Percentiles rank a stretch among this genome's conserved stretches.
Evolutionary conservation across 805 yeast species (phyloP).

Genomic region (Saturnispora serradocipensis): DNA sequence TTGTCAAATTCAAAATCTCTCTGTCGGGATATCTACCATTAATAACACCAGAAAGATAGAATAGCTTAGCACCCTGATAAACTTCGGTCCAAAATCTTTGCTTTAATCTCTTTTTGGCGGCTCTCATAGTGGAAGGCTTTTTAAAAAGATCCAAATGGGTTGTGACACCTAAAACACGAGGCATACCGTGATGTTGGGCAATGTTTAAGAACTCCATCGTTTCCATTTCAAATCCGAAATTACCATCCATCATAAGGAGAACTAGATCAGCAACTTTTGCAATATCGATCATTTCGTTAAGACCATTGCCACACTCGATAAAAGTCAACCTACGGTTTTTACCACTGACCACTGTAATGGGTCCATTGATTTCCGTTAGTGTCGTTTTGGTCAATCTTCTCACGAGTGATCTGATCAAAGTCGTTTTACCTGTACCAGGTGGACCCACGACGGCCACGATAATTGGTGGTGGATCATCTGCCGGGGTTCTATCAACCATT

Average conservation of each 20-base stretch:
- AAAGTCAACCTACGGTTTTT: conserved; percentile 88
- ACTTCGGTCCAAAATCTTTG: conserved; percentile 98
- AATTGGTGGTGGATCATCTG: conserved; percentile 95
- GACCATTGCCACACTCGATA: conserved; percentile 84
- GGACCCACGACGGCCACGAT: conserved; percentile 97
- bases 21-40: conserved; percentile 98
- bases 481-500: conserved; percentile 95
- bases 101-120: conserved; percentile 84
- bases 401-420: conserved; percentile 81
- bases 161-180: conserved; percentile 88
- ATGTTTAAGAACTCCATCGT: conserved; percentile 96
- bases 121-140: conserved; percentile 78
- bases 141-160: conserved; percentile 94
- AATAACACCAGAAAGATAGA: conserved; percentile 88
- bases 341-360: conserved; percentile 93
- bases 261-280: conserved; percentile 95
- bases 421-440: conserved; percentile 96
- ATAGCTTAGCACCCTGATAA: conserved; percentile 93
- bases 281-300: conserved; percentile 92
- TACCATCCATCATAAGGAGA: conserved; percentile 84
- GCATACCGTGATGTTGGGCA: conserved; percentile 98
- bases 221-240: conserved; percentile 98
- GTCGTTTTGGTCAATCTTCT: conserved; percentile 83
- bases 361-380: conserved; percentile 82
- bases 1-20: conserved; percentile 80